Evolutionary conservation across 129 eudicot genomes (phyloP), one percentile per base, ranked within the genome.

Genomic region (Deinandra increscens): DNA sequence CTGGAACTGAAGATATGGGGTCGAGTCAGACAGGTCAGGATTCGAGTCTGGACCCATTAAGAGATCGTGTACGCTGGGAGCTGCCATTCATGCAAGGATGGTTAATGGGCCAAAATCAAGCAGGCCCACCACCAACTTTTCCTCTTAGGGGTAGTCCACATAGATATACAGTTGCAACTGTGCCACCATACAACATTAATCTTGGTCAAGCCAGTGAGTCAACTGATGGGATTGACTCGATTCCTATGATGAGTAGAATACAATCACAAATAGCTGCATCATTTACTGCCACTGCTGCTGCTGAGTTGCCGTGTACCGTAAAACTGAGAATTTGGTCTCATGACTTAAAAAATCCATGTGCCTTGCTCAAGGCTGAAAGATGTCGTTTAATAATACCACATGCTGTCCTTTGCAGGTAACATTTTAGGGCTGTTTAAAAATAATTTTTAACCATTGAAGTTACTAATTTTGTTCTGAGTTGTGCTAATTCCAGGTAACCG

Each of bases 261-360:
- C 87, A 79, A 42, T 83, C 93, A 50, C 86, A 87, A 48, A 73
- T 87, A 73, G 82, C 89, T 38, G 80, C 87, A 39, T 81, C 93
- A 54, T 54, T 81, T 34, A 77, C 83, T 51, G 88, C 86, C 15
- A 68, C 88, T 60, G 85, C 85, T 15, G 84, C 91, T 56, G 82
- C 89, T n/a, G 93, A 87, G 77, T 84, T 87, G 75, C 93, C 93
- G 18, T 84, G 89, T 74, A 87, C 93, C 0, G 93, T 87, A 62
- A 87, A 87, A 75, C 78, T 87, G 19, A 87, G 87, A 76, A 81
- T 87, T 60, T 87, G 93, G 93, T 69, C 79, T 13, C 84, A 81
- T 76, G 86, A 84, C 68, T 62, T 74, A 18, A 79, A 84, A 41
- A 82, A 75, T 73, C 89, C 89, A 8, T 76, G 81, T 84, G 84